These are phyloP conservation scores for Talaromyces pinophilus DNA, from an alignment of 2,329 filamentous ascomycete species.

Conservation along the genomic window DNA sequence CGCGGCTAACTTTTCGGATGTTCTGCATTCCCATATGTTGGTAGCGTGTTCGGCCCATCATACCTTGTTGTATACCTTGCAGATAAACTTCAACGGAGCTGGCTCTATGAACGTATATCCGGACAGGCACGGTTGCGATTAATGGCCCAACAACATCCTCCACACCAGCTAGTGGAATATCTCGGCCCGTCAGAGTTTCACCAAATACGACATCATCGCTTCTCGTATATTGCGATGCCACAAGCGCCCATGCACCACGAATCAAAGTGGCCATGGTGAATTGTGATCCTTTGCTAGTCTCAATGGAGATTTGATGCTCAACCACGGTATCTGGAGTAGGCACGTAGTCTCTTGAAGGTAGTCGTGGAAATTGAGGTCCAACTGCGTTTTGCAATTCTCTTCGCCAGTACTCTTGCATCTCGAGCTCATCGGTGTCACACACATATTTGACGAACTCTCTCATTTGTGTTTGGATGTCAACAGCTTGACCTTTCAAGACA, in stretches of 20 bases:
- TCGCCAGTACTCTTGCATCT: slow-evolving; percentile 52
- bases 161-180: slow-evolving; percentile 47
- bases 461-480: slow-evolving; percentile 30
- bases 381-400: slow-evolving; percentile 48
- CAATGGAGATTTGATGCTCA: slow-evolving; percentile 44
- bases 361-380: slow-evolving; percentile 53
- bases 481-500: slow-evolving; percentile 32
- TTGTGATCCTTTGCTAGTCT: slow-evolving; percentile 27
- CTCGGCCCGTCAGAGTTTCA: slow-evolving; percentile 53
- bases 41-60: slow-evolving; percentile 45
- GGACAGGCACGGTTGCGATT: slow-evolving; percentile 53
- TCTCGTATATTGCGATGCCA: slow-evolving; percentile 48
- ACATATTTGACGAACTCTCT: slow-evolving; percentile 43
- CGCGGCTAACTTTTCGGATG: slow-evolving; percentile 46
- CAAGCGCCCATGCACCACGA: slow-evolving; percentile 52
- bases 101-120: slow-evolving; percentile 39
- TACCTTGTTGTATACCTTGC: slow-evolving; percentile 35
- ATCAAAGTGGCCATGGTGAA: slow-evolving; percentile 53
- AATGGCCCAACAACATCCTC: slow-evolving; percentile 53
- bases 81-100: slow-evolving; percentile 34
- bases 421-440: slow-evolving; percentile 42
- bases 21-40: slow-evolving; percentile 55
- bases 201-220: slow-evolving; percentile 53
- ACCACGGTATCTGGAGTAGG: slow-evolving; percentile 33
- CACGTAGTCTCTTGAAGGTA: slow-evolving; percentile 52